Conservation (phyloP, 176 grass and related monocot species). For the Aechmea fasciata region DNA sequence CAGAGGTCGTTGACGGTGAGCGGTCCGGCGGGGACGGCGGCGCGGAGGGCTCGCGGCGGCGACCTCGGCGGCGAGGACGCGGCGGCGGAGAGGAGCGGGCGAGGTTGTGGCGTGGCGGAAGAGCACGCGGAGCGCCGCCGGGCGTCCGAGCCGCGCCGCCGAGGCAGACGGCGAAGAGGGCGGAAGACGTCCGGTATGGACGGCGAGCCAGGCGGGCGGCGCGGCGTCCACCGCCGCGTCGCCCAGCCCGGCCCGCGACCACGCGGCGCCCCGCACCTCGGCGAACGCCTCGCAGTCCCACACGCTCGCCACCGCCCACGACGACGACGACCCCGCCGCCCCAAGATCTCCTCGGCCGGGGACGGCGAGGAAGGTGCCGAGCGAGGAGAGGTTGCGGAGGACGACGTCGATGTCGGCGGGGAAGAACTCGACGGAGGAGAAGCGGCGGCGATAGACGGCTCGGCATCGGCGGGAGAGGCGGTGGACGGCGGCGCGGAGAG, state of each 20-base stretch:
- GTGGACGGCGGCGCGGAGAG: conserved; percentile 7
- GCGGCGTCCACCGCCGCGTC: conserved; percentile 36
- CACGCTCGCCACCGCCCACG: conserved; percentile 66
- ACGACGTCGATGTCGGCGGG: conserved; percentile 65
- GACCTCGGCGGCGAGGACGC: conserved; percentile 47
- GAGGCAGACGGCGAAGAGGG: conserved; percentile 52
- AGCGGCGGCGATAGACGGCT: conserved; percentile 27
- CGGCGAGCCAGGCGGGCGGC: conserved; percentile 28
- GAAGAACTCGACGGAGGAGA: conserved; percentile 66
- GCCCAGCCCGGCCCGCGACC: conserved; percentile 24
- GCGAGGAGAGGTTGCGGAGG: conserved; percentile 35
- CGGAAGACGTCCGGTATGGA: conserved; percentile 57
- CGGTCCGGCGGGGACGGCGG: conserved; percentile 46
- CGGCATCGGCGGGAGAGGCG: conserved; percentile 26
- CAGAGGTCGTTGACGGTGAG: conserved; percentile 68
- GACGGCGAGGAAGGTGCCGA: conserved; percentile 60
- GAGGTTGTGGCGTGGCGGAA: conserved; percentile 52
- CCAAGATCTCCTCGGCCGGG: conserved; percentile 15
- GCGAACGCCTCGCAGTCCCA: conserved; percentile 65
- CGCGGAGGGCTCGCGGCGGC: conserved; percentile 22
- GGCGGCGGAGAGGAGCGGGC: conserved; percentile 20
- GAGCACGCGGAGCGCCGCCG: conserved; percentile 16
- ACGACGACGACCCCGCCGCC: conserved; percentile 11
- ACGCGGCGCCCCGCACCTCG: conserved; percentile 37
- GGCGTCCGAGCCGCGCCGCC: conserved; percentile 27